Conservation (phyloP, 306 rosid genomes). For the Cucurbita moschata region DNA sequence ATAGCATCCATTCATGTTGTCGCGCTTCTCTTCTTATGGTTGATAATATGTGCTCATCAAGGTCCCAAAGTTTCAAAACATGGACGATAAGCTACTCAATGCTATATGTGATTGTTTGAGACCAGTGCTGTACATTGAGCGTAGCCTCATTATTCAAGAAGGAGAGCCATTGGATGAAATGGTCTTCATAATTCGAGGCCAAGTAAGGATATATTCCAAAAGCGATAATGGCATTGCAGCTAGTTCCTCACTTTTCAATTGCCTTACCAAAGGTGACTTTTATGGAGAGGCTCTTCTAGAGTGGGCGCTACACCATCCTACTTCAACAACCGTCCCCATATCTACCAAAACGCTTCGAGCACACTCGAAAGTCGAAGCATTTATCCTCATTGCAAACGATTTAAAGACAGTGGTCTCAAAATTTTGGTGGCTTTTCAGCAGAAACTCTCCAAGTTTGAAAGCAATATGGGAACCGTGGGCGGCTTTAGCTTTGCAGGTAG, state of each 20-base stretch:
- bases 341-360: background rate
- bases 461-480: conserved; percentile 2
- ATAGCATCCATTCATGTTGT: background rate
- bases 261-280: background rate
- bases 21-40: background rate
- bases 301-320: background rate
- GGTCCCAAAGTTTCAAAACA: background rate
- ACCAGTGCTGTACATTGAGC: conserved; percentile 8
- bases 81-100: background rate
- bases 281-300: conserved; percentile 10
- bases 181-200: conserved; percentile 9
- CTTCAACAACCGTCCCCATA: background rate
- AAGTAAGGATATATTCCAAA: background rate
- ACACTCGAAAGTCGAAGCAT: conserved; percentile 4
- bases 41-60: background rate
- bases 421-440: conserved; percentile 15
- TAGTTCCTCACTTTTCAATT: background rate
- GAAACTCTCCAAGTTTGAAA: background rate
- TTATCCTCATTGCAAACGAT: conserved; percentile 1
- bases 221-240: background rate
- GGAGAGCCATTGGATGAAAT: conserved; percentile 16
- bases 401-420: background rate
- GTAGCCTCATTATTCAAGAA: background rate
- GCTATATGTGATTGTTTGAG: background rate
- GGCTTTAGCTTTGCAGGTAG: conserved; percentile 3